A percentile compares a stretch with the other conserved stretches of the same genome.
These are phyloP conservation scores for Knoxia roxburghii DNA, from an alignment of 257 asterid species.

Conservation along the genomic window DNA sequence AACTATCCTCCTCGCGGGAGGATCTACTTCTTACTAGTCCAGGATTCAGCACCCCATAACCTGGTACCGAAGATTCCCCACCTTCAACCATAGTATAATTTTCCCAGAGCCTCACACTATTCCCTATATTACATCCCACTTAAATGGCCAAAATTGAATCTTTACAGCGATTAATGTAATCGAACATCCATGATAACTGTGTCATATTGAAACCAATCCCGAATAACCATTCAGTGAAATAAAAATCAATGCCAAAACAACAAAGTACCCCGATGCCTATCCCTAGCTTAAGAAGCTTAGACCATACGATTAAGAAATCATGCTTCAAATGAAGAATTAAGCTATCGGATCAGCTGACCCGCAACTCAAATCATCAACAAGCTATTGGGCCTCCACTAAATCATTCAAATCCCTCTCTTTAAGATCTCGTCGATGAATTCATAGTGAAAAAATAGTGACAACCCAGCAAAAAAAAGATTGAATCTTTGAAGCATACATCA, in stretches of 20 bases:
- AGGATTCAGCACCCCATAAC: conserved; percentile 37
- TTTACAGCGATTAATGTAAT: not conserved
- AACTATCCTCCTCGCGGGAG: conserved; percentile 50
- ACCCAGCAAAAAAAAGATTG: conserved; percentile 8
- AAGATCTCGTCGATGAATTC: conserved; percentile 24
- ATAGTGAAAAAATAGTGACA: conserved; percentile 3
- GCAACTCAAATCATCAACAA: conserved; percentile 15
- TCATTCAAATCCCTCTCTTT: conserved; percentile 9
- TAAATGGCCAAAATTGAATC: conserved; percentile 7
- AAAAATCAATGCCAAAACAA: conserved; percentile 8
- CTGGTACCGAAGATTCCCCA: conserved; percentile 61
- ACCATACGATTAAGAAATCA: conserved; percentile 1
- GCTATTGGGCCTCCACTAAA: conserved; percentile 6
- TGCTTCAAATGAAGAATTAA: conserved; percentile 8
- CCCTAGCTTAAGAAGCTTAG: conserved; percentile 9
- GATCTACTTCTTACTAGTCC: conserved; percentile 47
- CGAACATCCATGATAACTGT: not conserved
- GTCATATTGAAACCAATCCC: conserved; percentile 6
- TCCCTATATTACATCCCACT: conserved; percentile 9
- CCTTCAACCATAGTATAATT: conserved; percentile 30
- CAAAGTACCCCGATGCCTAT: not conserved
- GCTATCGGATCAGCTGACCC: conserved; percentile 17
- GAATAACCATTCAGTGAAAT: conserved; percentile 8
- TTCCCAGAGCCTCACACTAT: conserved; percentile 14
- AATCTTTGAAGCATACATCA: conserved; percentile 10